A percentile compares a stretch with the other conserved stretches of the same genome.
phyloP scores from a whole-genome alignment of 768 basidiomycete species.

The Auriculariales sp. region DNA sequence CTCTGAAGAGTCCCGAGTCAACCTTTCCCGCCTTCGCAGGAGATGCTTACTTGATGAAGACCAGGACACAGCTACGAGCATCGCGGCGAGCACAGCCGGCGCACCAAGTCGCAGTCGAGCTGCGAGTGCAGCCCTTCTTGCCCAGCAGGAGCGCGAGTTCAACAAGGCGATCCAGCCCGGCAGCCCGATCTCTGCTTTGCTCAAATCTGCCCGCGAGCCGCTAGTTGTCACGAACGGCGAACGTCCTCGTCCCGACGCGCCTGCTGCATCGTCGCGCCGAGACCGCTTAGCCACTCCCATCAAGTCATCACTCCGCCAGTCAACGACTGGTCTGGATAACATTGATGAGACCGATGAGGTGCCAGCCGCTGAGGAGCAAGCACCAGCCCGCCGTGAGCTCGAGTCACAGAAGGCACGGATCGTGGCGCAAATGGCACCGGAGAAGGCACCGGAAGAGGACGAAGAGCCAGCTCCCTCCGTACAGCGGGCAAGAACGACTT shows the following conservation, averaged over 20 bases:
- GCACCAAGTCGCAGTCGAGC: slow-evolving; percentile 4
- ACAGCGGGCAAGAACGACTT: too few relatives aligned
- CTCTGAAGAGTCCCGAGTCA: slow-evolving; percentile 42
- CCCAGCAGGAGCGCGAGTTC: slow-evolving; percentile 91
- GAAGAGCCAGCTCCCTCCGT: not conserved
- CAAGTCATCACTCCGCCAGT: slow-evolving; percentile 14
- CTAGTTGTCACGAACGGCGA: slow-evolving; percentile 41
- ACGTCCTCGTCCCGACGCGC: slow-evolving; percentile 6
- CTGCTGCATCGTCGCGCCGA: slow-evolving; percentile 15
- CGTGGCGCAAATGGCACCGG: slow-evolving; percentile 78
- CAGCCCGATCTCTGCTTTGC: slow-evolving; percentile 81
- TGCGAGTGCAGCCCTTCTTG: slow-evolving; percentile 23
- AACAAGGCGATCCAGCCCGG: slow-evolving; percentile 90
- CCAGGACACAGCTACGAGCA: slow-evolving; percentile 21
- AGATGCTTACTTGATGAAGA: slow-evolving; percentile 53
- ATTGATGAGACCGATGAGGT: slow-evolving; percentile 32
- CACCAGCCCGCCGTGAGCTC: slow-evolving; percentile 44
- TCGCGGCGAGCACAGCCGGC: slow-evolving; percentile 17
- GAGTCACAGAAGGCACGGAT: slow-evolving; percentile 87
- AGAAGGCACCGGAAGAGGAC: not conserved
- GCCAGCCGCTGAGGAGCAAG: slow-evolving; percentile 11
- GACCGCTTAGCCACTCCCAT: slow-evolving; percentile 4
- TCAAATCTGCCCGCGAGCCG: slow-evolving; percentile 74
- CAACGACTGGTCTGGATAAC: slow-evolving; percentile 26
- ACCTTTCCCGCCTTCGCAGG: slow-evolving; percentile 55